Base-by-base conservation (phyloP, 352 stramenopile genomes). In the Phytophthora nicotianae region DNA sequence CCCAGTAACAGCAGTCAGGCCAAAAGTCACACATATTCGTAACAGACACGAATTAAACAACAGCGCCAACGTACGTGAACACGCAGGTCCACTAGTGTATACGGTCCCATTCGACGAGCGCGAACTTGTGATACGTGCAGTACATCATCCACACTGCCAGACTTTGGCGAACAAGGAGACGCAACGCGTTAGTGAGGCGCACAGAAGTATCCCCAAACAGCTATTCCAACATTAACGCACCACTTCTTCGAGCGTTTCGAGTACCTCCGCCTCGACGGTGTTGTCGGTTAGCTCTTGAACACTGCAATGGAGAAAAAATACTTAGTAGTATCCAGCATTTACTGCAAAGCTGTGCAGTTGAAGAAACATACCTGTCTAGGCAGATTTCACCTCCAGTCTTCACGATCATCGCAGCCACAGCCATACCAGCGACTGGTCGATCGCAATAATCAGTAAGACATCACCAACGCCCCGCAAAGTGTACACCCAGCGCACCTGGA, bases 341-440 rank as follows among this genome's bases (percentile, higher is more conserved):
- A 26, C 6, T 5, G 20, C 42, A 50, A 23, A 41, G 23, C 1
- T 14, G 6, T 24, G 19, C 11, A 50, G 45, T 33, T 0, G 40
- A 58, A 17, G 14, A 26, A 3, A 23, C 26, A 6, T 53, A 87
- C 80, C 86, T 95, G 58, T 95, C 83, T 21, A 93, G 65, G 48
- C 83, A 90, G 48, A 96, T 90, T 33, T 93, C 79, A 8, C 73
- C 74, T n/a, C 88, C 88, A 1, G 87, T 95, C 66, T 93, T 95
- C 41, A 92, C 74, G 48, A 97, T 96, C 88, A 97, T 96, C 6
- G 80, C 81, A 35, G 88, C 86, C 10, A 97, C 90, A 16, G 89
- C 72, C 46, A 95, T 86, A 29, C 88, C 89, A 37, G 88, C 89
- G 45, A 90, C 86, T 87, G 42, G 6, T 33, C 27, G 21, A 52